Conservation (phyloP, 345 rosid species). For the Eucalyptus regnans region DNA sequence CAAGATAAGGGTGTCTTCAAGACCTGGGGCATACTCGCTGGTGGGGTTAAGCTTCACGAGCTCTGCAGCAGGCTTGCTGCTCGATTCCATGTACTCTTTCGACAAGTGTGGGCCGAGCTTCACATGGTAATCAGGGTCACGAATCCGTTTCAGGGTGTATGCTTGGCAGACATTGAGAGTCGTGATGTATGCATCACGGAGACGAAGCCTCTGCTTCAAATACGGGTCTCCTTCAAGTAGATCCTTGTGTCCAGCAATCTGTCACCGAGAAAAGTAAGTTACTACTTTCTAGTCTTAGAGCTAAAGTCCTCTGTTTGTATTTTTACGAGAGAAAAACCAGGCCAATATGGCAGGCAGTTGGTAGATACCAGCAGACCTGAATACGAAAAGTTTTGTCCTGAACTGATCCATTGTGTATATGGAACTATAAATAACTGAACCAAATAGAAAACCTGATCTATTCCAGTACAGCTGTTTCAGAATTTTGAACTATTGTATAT, state of each 20-base stretch:
- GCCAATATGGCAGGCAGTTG: neutral
- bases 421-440: neutral
- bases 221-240: constrained; percentile 96
- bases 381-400: neutral
- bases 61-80: constrained; percentile 69
- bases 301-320: neutral
- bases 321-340: neutral
- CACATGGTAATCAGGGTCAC: constrained; percentile 69
- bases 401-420: neutral
- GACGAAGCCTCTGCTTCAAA: constrained; percentile 85
- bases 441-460: neutral
- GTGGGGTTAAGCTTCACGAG: constrained; percentile 79
- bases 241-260: constrained; percentile 83
- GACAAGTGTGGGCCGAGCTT: constrained; percentile 63
- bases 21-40: constrained; percentile 87
- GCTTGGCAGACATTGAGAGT: constrained; percentile 91
- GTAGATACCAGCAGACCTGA: neutral
- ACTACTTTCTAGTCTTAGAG: neutral
- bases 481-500: neutral
- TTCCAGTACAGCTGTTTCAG: neutral
- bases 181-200: constrained; percentile 88
- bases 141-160: constrained; percentile 75
- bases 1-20: constrained; percentile 88
- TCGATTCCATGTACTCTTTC: constrained; percentile 58
- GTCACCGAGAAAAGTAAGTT: neutral